Base-by-base conservation (phyloP, 2,329 filamentous ascomycete genomes). In the Diatrype stigma region DNA sequence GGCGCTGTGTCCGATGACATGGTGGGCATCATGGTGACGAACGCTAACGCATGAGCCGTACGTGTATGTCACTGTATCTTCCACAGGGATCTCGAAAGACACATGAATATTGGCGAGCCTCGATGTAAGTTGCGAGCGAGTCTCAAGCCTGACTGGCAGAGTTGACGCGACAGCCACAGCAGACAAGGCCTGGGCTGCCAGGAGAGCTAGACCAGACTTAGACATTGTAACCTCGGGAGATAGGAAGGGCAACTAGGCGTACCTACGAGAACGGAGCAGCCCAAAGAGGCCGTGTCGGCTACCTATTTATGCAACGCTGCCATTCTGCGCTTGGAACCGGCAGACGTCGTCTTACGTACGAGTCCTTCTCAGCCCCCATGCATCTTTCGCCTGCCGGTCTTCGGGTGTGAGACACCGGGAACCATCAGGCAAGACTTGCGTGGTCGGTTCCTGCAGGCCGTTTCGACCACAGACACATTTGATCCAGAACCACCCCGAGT, bases 91-190 rank as follows among this genome's bases (percentile, higher is more conserved):
- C 12, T 59, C 50, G 45, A 59, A 61, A 8, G 57, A 56, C 10
- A 66, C 52, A 47, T 70, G 67, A 45, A 70, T 51, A 48, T 70
- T 70, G 30, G 67, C 62, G 11, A 69, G 59, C 17, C 66, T 61
- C 12, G 67, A 70, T 47, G 58, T 64, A 26, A 69, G 59, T 26
- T 62, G 55, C 4, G 66, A 57, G 12, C 67, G 60, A 2, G 70
- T 72, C 55, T 70, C 66, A 34, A 73, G 63, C 35, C 62, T 64
- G 26, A 70, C 50, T 2, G 67, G 66, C 28, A 66, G 54, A 30
- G 46, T 40, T 19, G 47, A 45, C n/a, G 47, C 35, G 8, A 44
- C 16, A 14, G 47, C 46, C 22, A 46, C 23, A 40, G 21, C 37
- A 4, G 22, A n/a, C 14, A 26, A 14, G 22, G 40, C 40, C 22